Base-by-base conservation (phyloP, 2,329 filamentous ascomycete species). In the Epichloe scottii region DNA sequence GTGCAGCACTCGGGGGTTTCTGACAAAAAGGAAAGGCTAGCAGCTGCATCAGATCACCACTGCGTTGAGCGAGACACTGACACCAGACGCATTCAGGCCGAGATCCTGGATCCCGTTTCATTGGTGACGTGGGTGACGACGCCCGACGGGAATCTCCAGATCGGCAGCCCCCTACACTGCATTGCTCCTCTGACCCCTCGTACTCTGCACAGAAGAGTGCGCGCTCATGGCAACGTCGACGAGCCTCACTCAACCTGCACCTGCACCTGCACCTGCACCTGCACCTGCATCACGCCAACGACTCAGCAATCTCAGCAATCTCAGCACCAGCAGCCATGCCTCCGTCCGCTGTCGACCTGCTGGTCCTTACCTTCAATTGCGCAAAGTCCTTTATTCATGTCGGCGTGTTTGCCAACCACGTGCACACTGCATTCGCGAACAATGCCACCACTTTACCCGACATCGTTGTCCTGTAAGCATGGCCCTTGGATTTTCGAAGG, bases 321-420 rank as follows among this genome's bases (percentile, higher is more conserved):
- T 19, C 44, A 12, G 19, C 34, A 21, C 7, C 39, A 14, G 17
- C 51, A 45, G 34, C 46, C 54, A 66, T 65, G 70, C 62, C 68
- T 50, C 60, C 66, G 48, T 73, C 75, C 41, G 69, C 74, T 39
- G 73, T 94, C 51, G 81, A 84, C 60, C 69, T 89, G 51, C 84
- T 95, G 60, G 77, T 95, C 55, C 68, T 95, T 50, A 95, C 90
- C 11, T 95, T 93, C 73, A 97, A 97, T 65, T 94, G 88, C 62
- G 91, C 78, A 34, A 86, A 87, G 58, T 75, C 75, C 50, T 68
- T 81, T 8, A 80, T 95, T 60, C 76, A 90, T 58, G 73, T 82
- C 21, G 72, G 81, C 38, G 73, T 80, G 48, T 89, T 96, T 60
- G 82, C 86, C 14, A 70, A 77, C 11, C 82, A 89, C 61, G 71